A percentile compares a stretch with the other conserved stretches of the same genome.
Conservation (phyloP, 1,284 basidiomycete species). For the Cryptococcus sp. region DNA sequence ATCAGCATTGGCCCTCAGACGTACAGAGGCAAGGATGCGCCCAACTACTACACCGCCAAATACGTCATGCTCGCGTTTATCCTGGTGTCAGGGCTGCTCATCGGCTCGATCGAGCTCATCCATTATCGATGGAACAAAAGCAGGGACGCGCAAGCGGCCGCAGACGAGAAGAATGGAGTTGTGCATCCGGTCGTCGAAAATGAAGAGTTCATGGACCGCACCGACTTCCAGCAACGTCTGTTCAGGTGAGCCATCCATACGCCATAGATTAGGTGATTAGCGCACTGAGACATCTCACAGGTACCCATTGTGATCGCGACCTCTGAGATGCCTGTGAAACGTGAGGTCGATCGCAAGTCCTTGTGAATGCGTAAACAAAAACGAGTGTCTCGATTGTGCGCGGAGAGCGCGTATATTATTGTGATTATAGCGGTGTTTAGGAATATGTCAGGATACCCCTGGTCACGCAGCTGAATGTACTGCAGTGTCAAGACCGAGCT, state of each 20-base stretch:
- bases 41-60: conserved; percentile 37
- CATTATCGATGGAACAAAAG: conserved; percentile 39
- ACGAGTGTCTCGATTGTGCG: too few species aligned
- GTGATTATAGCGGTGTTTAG: too few species aligned
- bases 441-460: too few species aligned
- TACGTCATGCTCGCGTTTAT: conserved; percentile 41
- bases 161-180: conserved; percentile 7
- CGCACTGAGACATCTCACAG: too few species aligned
- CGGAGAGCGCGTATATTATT: too few species aligned
- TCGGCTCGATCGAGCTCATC: conserved; percentile 21
- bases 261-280: too few species aligned
- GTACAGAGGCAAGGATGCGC: conserved; percentile 28
- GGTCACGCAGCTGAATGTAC: too few species aligned
- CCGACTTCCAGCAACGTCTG: conserved; percentile 38
- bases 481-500: too few species aligned
- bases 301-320: too few species aligned
- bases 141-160: conserved; percentile 13
- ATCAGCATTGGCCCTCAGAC: conserved; percentile 31
- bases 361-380: conserved; percentile 21
- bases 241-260: conserved; percentile 30
- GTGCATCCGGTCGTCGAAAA: conserved; percentile 13
- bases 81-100: conserved; percentile 21
- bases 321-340: too few species aligned
- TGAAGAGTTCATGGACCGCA: conserved; percentile 41
- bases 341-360: background rate